Base-by-base conservation (phyloP, 2,329 filamentous ascomycete species). In the Fusarium sublunatum region DNA sequence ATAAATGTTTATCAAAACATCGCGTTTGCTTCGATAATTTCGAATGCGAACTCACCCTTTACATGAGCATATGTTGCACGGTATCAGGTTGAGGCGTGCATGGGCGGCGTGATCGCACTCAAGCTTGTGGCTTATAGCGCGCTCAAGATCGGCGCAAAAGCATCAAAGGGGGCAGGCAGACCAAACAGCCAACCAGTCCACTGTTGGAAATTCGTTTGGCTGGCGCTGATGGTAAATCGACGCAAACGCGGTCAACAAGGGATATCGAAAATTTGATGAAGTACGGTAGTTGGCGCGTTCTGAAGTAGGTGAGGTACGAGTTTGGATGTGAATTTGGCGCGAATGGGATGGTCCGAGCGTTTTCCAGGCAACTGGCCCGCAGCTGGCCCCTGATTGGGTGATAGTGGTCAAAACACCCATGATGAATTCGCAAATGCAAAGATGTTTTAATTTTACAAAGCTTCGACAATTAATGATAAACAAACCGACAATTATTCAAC, bases 21-120 rank as follows among this genome's bases (percentile, higher is more conserved):
- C 32, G 35, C 32, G 38, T 29, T 54, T 35, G 31, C 9, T 26
- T 47, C 15, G 46, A 40, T 31, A 22, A 7, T 34, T 61, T 50
- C 34, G 19, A 42, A 52, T 46, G 43, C 36, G 51, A 57, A 64
- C 69, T 58, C 42, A 71, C 69, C 50, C 45, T 68, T 52, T 60
- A 65, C 59, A 62, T 64, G 43, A 38, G 58, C 56, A 57, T 57
- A 34, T 51, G 53, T 48, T 66, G 59, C 68, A 71, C 64, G 63
- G 64, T 65, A 60, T 70, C 57, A 70, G 36, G 53, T 60, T 50
- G 46, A 58, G 56, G 55, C 55, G 68, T 71, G 67, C 69, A 71
- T 71, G 63, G 67, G 56, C 65, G 43, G 53, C 52, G 54, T 67
- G 53, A 68, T 70, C 56, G 69, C 65, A 67, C 56, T 58, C 48